These are phyloP conservation scores for Fraxinus albicans DNA, from an alignment of 305 asterid species.

Conservation along the genomic window DNA sequence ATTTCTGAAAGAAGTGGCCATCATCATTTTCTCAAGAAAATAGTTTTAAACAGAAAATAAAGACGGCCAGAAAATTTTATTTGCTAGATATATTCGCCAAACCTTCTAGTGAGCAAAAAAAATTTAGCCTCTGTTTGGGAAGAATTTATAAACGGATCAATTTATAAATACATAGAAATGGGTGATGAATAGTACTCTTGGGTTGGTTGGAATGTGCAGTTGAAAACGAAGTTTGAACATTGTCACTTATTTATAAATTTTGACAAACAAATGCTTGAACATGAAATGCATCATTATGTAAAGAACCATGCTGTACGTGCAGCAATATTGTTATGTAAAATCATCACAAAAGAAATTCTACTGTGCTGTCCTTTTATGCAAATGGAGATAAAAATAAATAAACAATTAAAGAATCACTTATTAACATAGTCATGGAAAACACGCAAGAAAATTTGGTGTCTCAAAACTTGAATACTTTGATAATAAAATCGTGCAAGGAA, in stretches of 20 bases:
- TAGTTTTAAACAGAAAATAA: conserved; percentile 3
- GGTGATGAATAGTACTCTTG: neutral
- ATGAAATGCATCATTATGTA: neutral
- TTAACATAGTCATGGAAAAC: neutral
- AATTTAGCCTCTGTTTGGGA: neutral
- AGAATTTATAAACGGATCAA: neutral
- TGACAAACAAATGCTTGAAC: neutral
- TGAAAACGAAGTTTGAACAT: neutral
- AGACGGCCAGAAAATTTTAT: neutral
- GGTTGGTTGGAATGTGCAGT: neutral
- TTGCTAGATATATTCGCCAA: neutral
- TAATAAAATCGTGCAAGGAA: neutral
- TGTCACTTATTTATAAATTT: neutral
- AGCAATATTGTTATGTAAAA: neutral
- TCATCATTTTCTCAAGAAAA: conserved; percentile 13
- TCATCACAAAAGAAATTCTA: neutral
- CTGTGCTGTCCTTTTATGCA: neutral
- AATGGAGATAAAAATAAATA: neutral
- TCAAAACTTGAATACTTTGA: neutral
- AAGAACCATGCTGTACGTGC: neutral
- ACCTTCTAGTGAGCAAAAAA: conserved; percentile 7
- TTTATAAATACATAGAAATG: neutral
- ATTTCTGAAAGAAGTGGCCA: conserved; percentile 52
- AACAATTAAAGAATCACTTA: neutral
- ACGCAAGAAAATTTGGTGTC: neutral